Conservation (phyloP, 306 rosid species). For the Fragaria vesca region DNA sequence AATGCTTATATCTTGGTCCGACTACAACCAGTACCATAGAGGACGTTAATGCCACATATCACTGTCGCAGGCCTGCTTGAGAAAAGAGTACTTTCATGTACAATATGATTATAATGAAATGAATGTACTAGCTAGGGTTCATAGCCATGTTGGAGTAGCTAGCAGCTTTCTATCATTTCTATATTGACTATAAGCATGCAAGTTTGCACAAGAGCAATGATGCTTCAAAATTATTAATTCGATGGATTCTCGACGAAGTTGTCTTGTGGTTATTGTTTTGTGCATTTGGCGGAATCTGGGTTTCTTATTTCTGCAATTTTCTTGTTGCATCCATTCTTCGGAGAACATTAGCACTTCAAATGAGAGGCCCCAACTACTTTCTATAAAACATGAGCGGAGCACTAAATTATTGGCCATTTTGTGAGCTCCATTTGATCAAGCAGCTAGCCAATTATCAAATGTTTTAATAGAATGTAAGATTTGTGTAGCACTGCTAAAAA, state of each 20-base stretch:
- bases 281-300: neutral
- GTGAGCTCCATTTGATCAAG: neutral
- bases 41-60: neutral
- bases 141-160: neutral
- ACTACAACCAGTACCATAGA: neutral
- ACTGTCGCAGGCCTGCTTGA: neutral
- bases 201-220: neutral
- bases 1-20: neutral
- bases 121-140: neutral
- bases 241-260: neutral
- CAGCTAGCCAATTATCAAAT: neutral
- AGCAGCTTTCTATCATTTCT: neutral
- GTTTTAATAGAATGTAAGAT: neutral
- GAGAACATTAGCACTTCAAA: neutral
- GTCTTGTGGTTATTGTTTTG: neutral
- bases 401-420: neutral
- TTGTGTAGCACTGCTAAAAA: neutral
- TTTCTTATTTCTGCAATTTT: neutral
- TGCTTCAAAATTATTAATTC: neutral
- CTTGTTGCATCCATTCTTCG: neutral
- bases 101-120: neutral
- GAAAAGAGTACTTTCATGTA: neutral
- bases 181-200: neutral
- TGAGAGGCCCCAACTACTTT: neutral
- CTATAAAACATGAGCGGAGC: neutral